These are phyloP conservation scores for Termitomyces sp. DNA, from an alignment of 768 basidiomycete species.

Conservation along the genomic window DNA sequence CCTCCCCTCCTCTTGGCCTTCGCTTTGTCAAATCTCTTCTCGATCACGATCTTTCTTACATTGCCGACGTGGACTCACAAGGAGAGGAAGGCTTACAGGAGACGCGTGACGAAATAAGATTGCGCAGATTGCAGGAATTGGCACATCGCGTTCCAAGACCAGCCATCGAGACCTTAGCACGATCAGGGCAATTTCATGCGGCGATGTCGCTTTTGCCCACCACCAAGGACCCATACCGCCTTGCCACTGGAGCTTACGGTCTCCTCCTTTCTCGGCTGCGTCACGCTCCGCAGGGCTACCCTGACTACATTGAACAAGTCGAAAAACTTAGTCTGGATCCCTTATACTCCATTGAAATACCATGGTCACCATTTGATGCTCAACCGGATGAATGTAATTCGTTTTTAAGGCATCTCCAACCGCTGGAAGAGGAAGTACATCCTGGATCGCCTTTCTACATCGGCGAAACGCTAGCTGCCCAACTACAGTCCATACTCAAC, in stretches of 20 bases:
- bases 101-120: not conserved
- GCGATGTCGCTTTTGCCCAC: slow-evolving; percentile 44
- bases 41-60: slow-evolving; percentile 15
- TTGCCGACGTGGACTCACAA: slow-evolving; percentile 3
- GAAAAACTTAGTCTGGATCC: slow-evolving; percentile 13
- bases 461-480: slow-evolving; percentile 3
- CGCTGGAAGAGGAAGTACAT: not conserved
- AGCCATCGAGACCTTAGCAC: slow-evolving; percentile 37
- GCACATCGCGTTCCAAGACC: slow-evolving; percentile 24
- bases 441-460: slow-evolving; percentile 4
- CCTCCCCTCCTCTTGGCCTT: slow-evolving; percentile 25
- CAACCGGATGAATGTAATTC: no score
- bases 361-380: not conserved
- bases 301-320: slow-evolving; percentile 14
- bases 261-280: slow-evolving; percentile 25
- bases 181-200: slow-evolving; percentile 29
- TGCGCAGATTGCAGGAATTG: slow-evolving; percentile 7
- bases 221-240: slow-evolving; percentile 21
- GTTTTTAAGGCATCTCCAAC: not conserved
- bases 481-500: slow-evolving; percentile 1
- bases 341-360: not conserved
- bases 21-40: slow-evolving; percentile 37
- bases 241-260: slow-evolving; percentile 33
- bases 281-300: slow-evolving; percentile 2
- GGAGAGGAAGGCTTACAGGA: not conserved